These are phyloP conservation scores for Eruca vesicaria DNA, from an alignment of 441 rosid species.

Conservation along the genomic window DNA sequence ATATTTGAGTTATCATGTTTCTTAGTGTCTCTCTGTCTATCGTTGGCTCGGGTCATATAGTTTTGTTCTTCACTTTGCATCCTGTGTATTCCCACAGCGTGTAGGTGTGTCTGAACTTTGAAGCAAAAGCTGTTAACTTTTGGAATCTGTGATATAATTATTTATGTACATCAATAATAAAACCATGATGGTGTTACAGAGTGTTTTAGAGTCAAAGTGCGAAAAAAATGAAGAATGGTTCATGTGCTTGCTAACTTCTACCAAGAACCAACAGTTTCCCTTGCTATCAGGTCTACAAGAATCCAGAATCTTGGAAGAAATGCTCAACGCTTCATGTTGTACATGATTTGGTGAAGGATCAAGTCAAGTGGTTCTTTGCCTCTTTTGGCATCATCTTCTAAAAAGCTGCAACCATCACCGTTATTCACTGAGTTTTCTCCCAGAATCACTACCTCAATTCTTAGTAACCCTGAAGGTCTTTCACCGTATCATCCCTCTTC, in stretches of 20 bases:
- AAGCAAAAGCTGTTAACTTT: neutral
- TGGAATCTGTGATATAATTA: neutral
- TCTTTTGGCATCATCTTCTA: neutral
- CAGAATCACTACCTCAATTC: too few species aligned
- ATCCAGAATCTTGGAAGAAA: neutral
- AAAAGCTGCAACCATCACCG: neutral
- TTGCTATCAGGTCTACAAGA: neutral
- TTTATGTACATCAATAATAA: conserved; percentile 12
- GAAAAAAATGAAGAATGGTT: neutral
- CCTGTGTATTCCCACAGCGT: neutral
- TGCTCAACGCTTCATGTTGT: neutral
- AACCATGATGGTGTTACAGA: conserved; percentile 9
- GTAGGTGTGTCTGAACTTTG: conserved; percentile 5
- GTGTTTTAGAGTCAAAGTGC: neutral
- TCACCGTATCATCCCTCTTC: neutral
- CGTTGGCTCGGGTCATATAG: neutral
- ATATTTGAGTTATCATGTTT: neutral
- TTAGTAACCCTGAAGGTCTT: too few species aligned
- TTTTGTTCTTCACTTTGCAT: neutral
- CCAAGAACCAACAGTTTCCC: neutral
- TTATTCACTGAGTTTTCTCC: too few species aligned
- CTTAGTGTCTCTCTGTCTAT: neutral
- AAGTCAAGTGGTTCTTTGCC: neutral
- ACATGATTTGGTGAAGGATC: neutral
- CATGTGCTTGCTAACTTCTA: neutral